phyloP scores from a whole-genome alignment of 2,329 filamentous ascomycete genomes.

The Exophiala oligosperma region DNA sequence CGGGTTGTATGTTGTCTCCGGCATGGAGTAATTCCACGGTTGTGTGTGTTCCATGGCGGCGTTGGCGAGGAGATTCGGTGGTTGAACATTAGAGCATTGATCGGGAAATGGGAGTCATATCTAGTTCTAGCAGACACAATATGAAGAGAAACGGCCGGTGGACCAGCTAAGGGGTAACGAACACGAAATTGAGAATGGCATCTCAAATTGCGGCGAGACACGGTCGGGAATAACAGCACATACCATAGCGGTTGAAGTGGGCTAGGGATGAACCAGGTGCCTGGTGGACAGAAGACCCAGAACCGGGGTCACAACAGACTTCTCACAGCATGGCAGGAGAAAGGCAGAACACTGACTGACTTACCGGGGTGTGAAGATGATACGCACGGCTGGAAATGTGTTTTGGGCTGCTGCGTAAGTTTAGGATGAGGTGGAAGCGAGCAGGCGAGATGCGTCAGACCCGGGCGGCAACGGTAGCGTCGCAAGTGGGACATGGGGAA shows the following conservation, averaged over 20 bases:
- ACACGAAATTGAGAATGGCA: constrained; percentile 24
- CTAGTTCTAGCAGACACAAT: constrained; percentile 7
- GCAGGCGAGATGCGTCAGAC: constrained; percentile 24
- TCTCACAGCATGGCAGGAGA: constrained; percentile 13
- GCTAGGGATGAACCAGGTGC: constrained; percentile 8
- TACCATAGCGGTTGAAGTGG: constrained; percentile 13
- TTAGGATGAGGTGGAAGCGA: constrained; percentile 18
- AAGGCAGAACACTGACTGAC: constrained; percentile 4
- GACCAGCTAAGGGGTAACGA: constrained; percentile 16
- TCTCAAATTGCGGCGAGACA: constrained; percentile 12
- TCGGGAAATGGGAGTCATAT: constrained; percentile 15
- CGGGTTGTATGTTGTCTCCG: constrained; percentile 11
- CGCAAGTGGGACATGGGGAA: constrained; percentile 13
- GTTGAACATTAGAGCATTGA: not conserved
- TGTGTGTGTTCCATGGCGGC: constrained; percentile 16
- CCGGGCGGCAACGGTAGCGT: constrained; percentile 13
- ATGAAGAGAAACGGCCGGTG: constrained; percentile 1
- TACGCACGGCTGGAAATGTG: constrained; percentile 1
- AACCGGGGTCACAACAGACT: constrained; percentile 7
- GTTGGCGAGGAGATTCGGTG: not conserved
- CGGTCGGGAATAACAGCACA: constrained; percentile 6
- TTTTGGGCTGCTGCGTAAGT: not conserved
- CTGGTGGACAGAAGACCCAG: constrained; percentile 5
- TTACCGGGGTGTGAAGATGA: constrained; percentile 3
- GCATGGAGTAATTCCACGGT: constrained; percentile 7